These are phyloP conservation scores for Dendrobium nobile DNA, from an alignment of 106 monocot genomes.

Conservation along the genomic window DNA sequence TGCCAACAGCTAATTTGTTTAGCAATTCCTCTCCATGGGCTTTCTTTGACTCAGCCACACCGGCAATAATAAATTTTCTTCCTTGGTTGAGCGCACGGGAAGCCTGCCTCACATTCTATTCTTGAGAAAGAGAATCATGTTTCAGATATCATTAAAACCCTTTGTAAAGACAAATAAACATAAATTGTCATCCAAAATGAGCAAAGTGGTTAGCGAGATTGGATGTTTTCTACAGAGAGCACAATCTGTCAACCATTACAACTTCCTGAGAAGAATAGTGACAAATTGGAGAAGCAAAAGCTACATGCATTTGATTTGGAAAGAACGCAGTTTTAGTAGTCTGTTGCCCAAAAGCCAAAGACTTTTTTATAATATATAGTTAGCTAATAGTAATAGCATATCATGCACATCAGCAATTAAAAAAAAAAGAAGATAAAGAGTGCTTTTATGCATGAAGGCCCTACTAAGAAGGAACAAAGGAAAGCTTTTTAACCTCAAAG, in stretches of 20 bases:
- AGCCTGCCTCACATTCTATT: conserved; percentile 88
- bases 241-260: neutral
- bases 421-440: neutral
- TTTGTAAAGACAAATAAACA: neutral
- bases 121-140: conserved; percentile 10
- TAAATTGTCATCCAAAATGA: neutral
- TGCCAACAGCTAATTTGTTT: conserved; percentile 61
- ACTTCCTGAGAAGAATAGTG: neutral
- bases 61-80: conserved; percentile 52
- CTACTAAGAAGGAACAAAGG: neutral
- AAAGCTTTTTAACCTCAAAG: neutral
- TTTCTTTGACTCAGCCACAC: conserved; percentile 78
- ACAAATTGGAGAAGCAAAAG: neutral
- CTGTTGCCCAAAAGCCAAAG: neutral
- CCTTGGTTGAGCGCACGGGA: conserved; percentile 92
- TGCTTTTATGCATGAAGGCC: neutral
- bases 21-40: conserved; percentile 61
- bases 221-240: neutral
- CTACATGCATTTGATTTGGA: neutral
- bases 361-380: neutral
- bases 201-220: too few relatives aligned
- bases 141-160: conserved; percentile 5
- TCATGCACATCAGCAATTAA: too few relatives aligned
- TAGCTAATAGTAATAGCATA: too few relatives aligned
- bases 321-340: neutral